Conservation (phyloP, 106 monocot genomes). For the Platanthera zijinensis region DNA sequence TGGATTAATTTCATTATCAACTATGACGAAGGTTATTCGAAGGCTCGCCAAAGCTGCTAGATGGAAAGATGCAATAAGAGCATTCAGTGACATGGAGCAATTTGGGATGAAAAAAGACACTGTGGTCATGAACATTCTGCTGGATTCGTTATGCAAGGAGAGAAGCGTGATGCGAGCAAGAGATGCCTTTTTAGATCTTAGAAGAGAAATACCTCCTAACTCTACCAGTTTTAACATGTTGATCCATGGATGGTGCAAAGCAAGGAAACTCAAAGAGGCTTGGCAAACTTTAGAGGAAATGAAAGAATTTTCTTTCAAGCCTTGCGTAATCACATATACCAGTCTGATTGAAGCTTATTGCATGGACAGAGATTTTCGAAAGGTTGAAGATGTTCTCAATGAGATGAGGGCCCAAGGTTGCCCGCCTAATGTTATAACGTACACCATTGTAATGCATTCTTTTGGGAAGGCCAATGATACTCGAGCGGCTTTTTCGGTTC, state of each 20-base stretch:
- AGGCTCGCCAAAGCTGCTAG: constrained; percentile 69
- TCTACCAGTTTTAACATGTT: constrained; percentile 59
- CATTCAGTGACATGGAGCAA: constrained; percentile 41
- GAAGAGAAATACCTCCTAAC: constrained; percentile 47
- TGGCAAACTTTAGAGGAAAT: constrained; percentile 54
- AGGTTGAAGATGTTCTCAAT: constrained; percentile 36
- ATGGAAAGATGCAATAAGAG: constrained; percentile 59
- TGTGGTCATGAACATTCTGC: constrained; percentile 56
- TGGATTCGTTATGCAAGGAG: constrained; percentile 88
- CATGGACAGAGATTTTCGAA: constrained; percentile 48
- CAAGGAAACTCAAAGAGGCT: constrained; percentile 58
- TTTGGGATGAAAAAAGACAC: constrained; percentile 69
- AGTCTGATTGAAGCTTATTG: constrained; percentile 77
- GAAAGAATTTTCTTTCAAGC: constrained; percentile 51
- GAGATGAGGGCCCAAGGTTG: constrained; percentile 61
- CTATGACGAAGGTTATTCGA: constrained; percentile 74
- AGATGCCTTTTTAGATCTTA: constrained; percentile 47
- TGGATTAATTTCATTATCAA: constrained; percentile 47
- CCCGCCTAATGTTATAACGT: constrained; percentile 73
- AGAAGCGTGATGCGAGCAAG: constrained; percentile 56
- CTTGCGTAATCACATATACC: constrained; percentile 84
- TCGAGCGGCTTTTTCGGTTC: constrained; percentile 48
- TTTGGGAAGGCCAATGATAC: constrained; percentile 62
- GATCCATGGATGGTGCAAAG: constrained; percentile 88
- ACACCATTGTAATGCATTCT: constrained; percentile 85